phyloP scores from a whole-genome alignment of 345 rosid genomes.

The Clarkia xantiana region DNA sequence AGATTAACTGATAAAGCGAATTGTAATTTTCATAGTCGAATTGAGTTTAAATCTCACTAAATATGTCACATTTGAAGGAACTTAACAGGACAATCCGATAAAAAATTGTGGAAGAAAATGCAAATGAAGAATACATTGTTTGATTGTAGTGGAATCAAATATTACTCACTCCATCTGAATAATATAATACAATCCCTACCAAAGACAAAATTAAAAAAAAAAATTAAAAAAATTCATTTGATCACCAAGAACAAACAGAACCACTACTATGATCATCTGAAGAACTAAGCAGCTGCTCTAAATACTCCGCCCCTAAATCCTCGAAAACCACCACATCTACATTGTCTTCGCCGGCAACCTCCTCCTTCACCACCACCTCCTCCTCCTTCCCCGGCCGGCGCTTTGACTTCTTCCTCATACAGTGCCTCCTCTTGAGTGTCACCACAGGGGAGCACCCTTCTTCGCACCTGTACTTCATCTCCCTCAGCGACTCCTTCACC shows the following conservation, averaged over 20 bases:
- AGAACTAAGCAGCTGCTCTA: slow-evolving; percentile 32
- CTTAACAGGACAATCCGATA: too few species aligned
- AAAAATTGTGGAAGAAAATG: too few species aligned
- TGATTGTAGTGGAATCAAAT: too few species aligned
- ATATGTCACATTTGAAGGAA: too few species aligned
- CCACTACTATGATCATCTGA: slow-evolving; percentile 9
- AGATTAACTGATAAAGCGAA: too few species aligned
- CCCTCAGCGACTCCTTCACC: slow-evolving; percentile 27
- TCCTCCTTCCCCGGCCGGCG: slow-evolving; percentile 5
- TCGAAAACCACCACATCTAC: slow-evolving; percentile 33
- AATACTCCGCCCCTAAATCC: slow-evolving; percentile 38
- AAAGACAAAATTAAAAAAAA: too few species aligned
- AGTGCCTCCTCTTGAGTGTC: slow-evolving; percentile 27
- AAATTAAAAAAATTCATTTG: too few species aligned
- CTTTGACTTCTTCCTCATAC: slow-evolving; percentile 21
- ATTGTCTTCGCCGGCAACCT: not conserved
- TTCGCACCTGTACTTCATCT: slow-evolving; percentile 17
- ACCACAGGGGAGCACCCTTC: slow-evolving; percentile 35
- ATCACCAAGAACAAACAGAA: slow-evolving; percentile 5
- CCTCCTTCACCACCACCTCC: not conserved
- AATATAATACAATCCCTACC: too few species aligned
- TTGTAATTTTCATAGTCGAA: too few species aligned
- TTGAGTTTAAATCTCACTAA: too few species aligned
- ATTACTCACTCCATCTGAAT: too few species aligned
- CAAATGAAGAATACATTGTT: too few species aligned